Evolutionary conservation across 345 rosid genomes (phyloP).

Genomic region (Bruguiera parviflora): DNA sequence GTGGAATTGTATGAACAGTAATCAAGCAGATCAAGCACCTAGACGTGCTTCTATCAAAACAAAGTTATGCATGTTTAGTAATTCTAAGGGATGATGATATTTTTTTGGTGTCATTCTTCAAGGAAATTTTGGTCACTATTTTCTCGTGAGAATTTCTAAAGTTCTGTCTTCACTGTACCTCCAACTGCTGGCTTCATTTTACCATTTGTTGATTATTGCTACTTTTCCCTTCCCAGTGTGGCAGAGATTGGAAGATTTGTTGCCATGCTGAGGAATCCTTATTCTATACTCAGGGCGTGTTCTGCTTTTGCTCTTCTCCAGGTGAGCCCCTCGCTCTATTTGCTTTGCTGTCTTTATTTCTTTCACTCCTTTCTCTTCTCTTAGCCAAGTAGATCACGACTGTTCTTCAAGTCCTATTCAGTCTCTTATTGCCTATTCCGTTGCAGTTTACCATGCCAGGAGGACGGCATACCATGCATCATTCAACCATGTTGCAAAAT

Average conservation of each 20-base stretch:
- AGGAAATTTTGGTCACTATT: too few relatives aligned
- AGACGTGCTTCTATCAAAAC: too few relatives aligned
- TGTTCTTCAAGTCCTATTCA: background rate
- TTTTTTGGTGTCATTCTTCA: too few relatives aligned
- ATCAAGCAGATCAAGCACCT: too few relatives aligned
- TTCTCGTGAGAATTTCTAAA: background rate
- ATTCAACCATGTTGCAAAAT: slow-evolving; percentile 25
- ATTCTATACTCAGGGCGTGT: slow-evolving; percentile 29
- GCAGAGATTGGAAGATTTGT: slow-evolving; percentile 43
- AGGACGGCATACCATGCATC: slow-evolving; percentile 37
- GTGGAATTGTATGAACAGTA: too few relatives aligned
- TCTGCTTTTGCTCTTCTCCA: slow-evolving; percentile 46
- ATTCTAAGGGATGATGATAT: too few relatives aligned
- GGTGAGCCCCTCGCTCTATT: slow-evolving; percentile 13
- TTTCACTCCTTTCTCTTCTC: background rate
- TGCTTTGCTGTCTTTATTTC: background rate
- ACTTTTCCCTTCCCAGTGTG: slow-evolving; percentile 17
- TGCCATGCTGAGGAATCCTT: slow-evolving; percentile 40
- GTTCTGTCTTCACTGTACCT: background rate
- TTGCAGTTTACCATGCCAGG: slow-evolving; percentile 41
- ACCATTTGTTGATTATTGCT: background rate
- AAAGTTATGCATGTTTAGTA: too few relatives aligned
- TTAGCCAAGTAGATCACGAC: background rate
- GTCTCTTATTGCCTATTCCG: background rate
- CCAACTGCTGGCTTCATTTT: background rate